Evolutionary conservation across 176 grass and related monocot genomes (phyloP).

Genomic region (Oryza officinalis): DNA sequence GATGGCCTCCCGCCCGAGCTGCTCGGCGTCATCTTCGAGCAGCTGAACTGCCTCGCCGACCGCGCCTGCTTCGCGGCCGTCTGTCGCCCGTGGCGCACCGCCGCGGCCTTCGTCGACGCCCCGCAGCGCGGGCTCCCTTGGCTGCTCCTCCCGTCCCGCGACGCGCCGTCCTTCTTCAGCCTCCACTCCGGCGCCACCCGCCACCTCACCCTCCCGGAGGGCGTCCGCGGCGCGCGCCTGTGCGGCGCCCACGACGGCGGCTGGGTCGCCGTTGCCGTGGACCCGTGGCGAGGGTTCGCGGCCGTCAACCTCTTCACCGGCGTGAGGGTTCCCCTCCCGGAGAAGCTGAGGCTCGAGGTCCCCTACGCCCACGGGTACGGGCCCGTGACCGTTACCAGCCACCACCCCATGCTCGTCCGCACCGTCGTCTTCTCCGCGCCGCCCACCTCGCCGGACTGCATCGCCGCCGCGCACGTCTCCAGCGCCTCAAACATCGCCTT

Average conservation of each 20-base stretch:
- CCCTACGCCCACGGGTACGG: neutral
- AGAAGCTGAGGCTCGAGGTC: neutral
- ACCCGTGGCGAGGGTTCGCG: slow-evolving; percentile 11
- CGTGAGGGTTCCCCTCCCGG: slow-evolving; percentile 11
- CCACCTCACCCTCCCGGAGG: neutral
- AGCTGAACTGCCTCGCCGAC: slow-evolving; percentile 19
- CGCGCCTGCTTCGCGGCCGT: slow-evolving; percentile 17
- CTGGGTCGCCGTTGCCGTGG: slow-evolving; percentile 19
- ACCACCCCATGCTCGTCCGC: slow-evolving; percentile 26
- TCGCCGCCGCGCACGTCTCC: slow-evolving; percentile 11
- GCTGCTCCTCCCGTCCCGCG: slow-evolving; percentile 2
- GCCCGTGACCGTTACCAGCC: neutral
- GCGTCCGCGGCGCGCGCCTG: neutral
- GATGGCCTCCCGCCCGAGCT: slow-evolving; percentile 14
- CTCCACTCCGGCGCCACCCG: neutral
- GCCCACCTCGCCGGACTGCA: slow-evolving; percentile 13
- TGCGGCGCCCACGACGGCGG: slow-evolving; percentile 28
- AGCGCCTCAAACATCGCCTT: slow-evolving; percentile 20
- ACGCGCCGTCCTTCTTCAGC: slow-evolving; percentile 3
- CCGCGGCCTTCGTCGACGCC: neutral
- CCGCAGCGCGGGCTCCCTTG: slow-evolving; percentile 4
- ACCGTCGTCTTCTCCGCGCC: slow-evolving; percentile 27
- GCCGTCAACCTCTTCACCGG: slow-evolving; percentile 25
- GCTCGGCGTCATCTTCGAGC: neutral
- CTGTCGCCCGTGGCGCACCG: neutral